Conservation (phyloP, 148 eudicot species). For the Polygonum maritimum region DNA sequence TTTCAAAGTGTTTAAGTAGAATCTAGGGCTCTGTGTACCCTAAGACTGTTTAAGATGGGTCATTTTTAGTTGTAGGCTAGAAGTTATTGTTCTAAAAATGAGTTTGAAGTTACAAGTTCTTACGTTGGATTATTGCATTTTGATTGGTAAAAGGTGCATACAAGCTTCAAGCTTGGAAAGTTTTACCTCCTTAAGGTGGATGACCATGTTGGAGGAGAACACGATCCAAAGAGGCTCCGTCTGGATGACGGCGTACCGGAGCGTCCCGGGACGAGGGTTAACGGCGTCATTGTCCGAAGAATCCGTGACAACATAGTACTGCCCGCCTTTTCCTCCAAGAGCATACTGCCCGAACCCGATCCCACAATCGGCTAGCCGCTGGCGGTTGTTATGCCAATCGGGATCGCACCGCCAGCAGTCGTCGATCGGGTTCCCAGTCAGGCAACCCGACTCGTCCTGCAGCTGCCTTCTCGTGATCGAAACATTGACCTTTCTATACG, state of each 20-base stretch:
- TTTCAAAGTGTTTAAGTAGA: too few species aligned
- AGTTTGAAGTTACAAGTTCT: too few species aligned
- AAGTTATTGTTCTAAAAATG: too few species aligned
- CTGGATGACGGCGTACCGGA: conserved; percentile 74
- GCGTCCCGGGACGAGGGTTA: conserved; percentile 70
- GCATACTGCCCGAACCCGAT: conserved; percentile 89
- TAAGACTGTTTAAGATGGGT: too few species aligned
- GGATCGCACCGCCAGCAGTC: conserved; percentile 96
- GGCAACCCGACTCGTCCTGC: conserved; percentile 36
- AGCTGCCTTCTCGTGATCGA: conserved; percentile 59
- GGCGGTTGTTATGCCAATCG: conserved; percentile 67
- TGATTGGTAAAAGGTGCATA: not conserved
- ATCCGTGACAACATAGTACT: conserved; percentile 73
- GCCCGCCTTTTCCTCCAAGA: conserved; percentile 74
- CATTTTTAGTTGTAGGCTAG: too few species aligned
- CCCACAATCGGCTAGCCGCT: conserved; percentile 70
- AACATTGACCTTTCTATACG: conserved; percentile 52
- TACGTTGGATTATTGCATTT: not conserved
- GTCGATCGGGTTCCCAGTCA: conserved; percentile 78
- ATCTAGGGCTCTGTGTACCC: too few species aligned
- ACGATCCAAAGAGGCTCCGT: conserved; percentile 82
- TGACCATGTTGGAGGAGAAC: conserved; percentile 67
- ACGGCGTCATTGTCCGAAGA: conserved; percentile 68
- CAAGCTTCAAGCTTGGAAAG: not conserved
- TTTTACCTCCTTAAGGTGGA: conserved; percentile 47